Evolutionary conservation across 768 basidiomycete species (phyloP).

Genomic region (Cytidiella melzeri): DNA sequence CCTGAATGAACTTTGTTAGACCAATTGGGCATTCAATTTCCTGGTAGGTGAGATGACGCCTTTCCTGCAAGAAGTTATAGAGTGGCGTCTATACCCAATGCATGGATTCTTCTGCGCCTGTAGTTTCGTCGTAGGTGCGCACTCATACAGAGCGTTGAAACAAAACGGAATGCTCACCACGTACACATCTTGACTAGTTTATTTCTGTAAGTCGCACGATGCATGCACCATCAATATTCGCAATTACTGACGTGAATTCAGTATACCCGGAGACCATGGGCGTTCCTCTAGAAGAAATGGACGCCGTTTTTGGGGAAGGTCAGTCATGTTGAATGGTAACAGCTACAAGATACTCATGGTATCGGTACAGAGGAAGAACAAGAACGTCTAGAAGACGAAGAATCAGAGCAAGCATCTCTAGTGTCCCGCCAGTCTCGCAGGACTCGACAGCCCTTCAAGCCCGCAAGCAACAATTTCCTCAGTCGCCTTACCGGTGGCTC

Average conservation of each 20-base stretch:
- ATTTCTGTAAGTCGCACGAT: conserved; percentile 54
- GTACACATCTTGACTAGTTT: conserved; percentile 39
- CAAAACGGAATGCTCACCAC: conserved; percentile 1
- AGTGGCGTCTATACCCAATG: conserved; percentile 93
- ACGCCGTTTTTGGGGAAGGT: conserved; percentile 87
- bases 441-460: conserved; percentile 31
- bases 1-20: conserved; percentile 23
- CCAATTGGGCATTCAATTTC: conserved; percentile 82
- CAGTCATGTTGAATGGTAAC: too few species aligned
- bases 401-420: conserved; percentile 55
- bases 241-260: conserved; percentile 21
- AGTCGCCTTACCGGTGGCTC: conserved; percentile 41
- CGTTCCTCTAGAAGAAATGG: conserved; percentile 87
- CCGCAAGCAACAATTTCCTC: conserved; percentile 35
- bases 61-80: conserved; percentile 77
- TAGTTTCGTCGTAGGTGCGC: conserved; percentile 73
- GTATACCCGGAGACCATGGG: conserved; percentile 88
- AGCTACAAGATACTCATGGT: not conserved
- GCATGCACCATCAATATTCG: conserved; percentile 3
- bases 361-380: conserved; percentile 38
- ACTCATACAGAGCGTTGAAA: not conserved
- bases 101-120: conserved; percentile 89
- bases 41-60: conserved; percentile 87
- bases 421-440: conserved; percentile 31
- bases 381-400: conserved; percentile 56